These are phyloP conservation scores for Silene latifolia DNA, from an alignment of 148 eudicot species.

Conservation along the genomic window DNA sequence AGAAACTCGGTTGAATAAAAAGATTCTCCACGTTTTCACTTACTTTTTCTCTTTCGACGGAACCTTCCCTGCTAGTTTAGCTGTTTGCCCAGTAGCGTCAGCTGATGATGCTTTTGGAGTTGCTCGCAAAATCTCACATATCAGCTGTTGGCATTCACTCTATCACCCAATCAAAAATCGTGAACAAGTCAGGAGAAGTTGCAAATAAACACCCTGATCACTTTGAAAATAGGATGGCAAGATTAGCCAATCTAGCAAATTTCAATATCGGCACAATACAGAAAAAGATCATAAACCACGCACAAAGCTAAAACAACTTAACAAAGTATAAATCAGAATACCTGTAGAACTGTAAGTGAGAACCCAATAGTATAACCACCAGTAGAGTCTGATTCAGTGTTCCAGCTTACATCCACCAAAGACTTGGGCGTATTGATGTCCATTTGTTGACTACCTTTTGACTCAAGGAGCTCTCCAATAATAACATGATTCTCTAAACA, in stretches of 20 bases:
- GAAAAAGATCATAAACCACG: background rate
- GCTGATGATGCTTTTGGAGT: slow-evolving; percentile 99
- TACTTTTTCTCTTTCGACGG: slow-evolving; percentile 86
- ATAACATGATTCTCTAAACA: slow-evolving; percentile 87
- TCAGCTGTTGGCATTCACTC: slow-evolving; percentile 99
- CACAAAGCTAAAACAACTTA: background rate
- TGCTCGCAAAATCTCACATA: slow-evolving; percentile 95
- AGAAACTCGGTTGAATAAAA: background rate
- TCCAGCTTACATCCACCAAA: slow-evolving; percentile 66
- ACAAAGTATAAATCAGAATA: slow-evolving; percentile 24
- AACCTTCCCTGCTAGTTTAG: slow-evolving; percentile 84
- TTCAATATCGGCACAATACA: background rate
- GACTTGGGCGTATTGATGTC: slow-evolving; percentile 79
- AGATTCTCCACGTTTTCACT: slow-evolving; percentile 21
- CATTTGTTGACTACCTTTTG: slow-evolving; percentile 68
- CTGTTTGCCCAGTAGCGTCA: slow-evolving; percentile 95
- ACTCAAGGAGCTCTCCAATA: slow-evolving; percentile 94
- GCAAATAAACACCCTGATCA: background rate
- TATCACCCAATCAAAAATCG: slow-evolving; percentile 22
- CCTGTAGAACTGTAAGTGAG: slow-evolving; percentile 92
- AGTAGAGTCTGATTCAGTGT: slow-evolving; percentile 75
- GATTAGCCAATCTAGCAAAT: background rate
- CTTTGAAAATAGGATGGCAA: background rate
- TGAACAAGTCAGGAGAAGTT: slow-evolving; percentile 13
- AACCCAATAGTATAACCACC: slow-evolving; percentile 94